Evolutionary conservation across 495 filamentous ascomycete species (phyloP).

Genomic region (Penicillium tannophilum): DNA sequence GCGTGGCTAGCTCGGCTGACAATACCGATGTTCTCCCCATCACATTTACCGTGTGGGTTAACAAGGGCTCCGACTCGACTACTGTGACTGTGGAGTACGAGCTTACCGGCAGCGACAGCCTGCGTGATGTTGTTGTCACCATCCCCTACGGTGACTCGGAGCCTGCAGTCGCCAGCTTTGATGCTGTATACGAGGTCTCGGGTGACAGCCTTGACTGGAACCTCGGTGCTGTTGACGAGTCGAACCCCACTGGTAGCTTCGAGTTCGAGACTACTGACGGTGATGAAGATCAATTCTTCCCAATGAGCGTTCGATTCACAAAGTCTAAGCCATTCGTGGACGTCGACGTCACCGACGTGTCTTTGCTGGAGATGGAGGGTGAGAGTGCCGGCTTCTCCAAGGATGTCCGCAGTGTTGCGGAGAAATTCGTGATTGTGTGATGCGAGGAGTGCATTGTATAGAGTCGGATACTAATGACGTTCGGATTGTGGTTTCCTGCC

Average conservation of each 20-base stretch:
- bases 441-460: slow-evolving; percentile 34
- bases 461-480: slow-evolving; percentile 47
- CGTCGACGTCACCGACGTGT: slow-evolving; percentile 78
- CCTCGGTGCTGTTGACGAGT: slow-evolving; percentile 78
- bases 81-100: slow-evolving; percentile 94
- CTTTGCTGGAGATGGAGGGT: slow-evolving; percentile 71
- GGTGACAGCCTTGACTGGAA: slow-evolving; percentile 94
- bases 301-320: slow-evolving; percentile 88
- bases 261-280: slow-evolving; percentile 89
- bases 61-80: slow-evolving; percentile 77
- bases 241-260: slow-evolving; percentile 80
- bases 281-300: slow-evolving; percentile 90
- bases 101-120: slow-evolving; percentile 69
- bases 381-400: slow-evolving; percentile 86
- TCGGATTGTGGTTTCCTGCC: slow-evolving; percentile 32
- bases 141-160: slow-evolving; percentile 84
- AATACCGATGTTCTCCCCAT: slow-evolving; percentile 76
- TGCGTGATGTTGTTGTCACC: slow-evolving; percentile 82
- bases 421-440: slow-evolving; percentile 80
- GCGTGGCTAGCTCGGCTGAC: slow-evolving; percentile 72
- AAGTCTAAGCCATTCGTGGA: slow-evolving; percentile 86
- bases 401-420: slow-evolving; percentile 82
- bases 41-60: slow-evolving; percentile 94
- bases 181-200: slow-evolving; percentile 90
- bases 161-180: slow-evolving; percentile 86